Base-by-base conservation (phyloP, 1,139 yeast genomes). In the Torulaspora globosa region DNA sequence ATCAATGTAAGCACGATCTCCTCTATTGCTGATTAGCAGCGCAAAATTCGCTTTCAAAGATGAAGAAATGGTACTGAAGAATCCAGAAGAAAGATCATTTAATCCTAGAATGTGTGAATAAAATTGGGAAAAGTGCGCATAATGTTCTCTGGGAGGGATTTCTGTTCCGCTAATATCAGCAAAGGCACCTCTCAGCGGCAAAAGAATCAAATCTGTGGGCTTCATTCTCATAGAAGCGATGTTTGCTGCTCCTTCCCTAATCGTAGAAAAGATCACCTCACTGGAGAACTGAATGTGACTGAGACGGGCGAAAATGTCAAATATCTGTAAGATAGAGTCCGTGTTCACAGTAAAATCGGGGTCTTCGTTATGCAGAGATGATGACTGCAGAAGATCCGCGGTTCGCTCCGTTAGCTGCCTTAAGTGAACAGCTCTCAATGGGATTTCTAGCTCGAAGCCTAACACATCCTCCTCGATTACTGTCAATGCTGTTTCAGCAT, bases 371-470 rank as follows among this genome's bases (percentile, higher is more conserved):
- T 64, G 63, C 23, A 71, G 67, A 1, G 70, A 60, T 3, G 86
- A 80, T 1, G 85, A 86, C 55, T 80, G 86, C 44, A 82, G 70
- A 42, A 82, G 66, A 62, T 82, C 84, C 0, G 86, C 79, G 0
- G 87, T 82, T 62, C 89, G 71, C 38, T 83, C 82, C 1, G 83
- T 76, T 46, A 82, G 69, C 33, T 79, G 78, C 47, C 81, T 71
- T 47, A 81, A 64, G 54, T 80, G 80, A 6, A 81, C 65, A 1
- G 82, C 85, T 54, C 73, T 75, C 36, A 80, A 68, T 1, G 75
- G 71, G 7, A 70, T 49, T 8, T 59, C 56, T 3, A 46, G 39
- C 29, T 60, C 60, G 33, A 56, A 52, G 7, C 55, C 58, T 3
- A 44, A 38, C 10, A 49, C 44, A 43, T 53, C 46, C 46, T 58